Evolutionary conservation across 2,329 filamentous ascomycete genomes (phyloP).

Genomic region (Colletotrichum destructivum): DNA sequence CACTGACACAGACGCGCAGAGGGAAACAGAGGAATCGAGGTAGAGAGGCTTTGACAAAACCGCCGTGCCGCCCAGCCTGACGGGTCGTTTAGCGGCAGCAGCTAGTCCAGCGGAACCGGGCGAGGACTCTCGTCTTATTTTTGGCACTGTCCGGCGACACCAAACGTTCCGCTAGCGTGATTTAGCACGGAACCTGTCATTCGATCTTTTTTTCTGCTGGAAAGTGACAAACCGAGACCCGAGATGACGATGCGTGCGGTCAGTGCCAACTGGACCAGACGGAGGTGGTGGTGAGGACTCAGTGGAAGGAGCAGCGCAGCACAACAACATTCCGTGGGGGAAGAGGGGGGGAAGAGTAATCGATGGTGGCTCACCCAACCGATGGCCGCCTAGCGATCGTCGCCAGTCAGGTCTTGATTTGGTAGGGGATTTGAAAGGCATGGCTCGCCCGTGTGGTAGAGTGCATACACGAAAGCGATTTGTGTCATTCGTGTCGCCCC

Average conservation of each 20-base stretch:
- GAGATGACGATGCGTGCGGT: neutral
- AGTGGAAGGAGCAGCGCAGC: slow-evolving; percentile 6
- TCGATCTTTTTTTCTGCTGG: slow-evolving; percentile 15
- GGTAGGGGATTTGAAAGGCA: neutral
- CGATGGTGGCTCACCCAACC: slow-evolving; percentile 25
- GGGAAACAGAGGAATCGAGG: neutral
- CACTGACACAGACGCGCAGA: neutral
- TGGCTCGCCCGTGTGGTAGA: slow-evolving; percentile 16
- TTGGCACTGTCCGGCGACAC: slow-evolving; percentile 4
- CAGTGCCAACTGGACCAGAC: neutral
- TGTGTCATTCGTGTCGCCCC: slow-evolving; percentile 27
- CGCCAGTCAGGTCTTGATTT: slow-evolving; percentile 11
- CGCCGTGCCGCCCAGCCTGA: slow-evolving; percentile 11
- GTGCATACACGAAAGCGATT: slow-evolving; percentile 39
- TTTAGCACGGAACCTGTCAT: slow-evolving; percentile 28
- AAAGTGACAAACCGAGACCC: neutral
- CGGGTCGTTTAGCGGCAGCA: slow-evolving; percentile 14
- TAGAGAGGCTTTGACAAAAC: neutral
- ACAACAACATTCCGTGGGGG: slow-evolving; percentile 36
- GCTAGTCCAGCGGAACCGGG: slow-evolving; percentile 8
- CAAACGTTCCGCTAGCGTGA: neutral
- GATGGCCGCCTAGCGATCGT: neutral
- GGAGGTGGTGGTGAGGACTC: neutral
- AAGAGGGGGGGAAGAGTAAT: neutral
- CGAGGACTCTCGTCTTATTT: slow-evolving; percentile 21